These are phyloP conservation scores for Sistotremastrum niveocremeum DNA, from an alignment of 768 basidiomycete genomes.

Conservation along the genomic window DNA sequence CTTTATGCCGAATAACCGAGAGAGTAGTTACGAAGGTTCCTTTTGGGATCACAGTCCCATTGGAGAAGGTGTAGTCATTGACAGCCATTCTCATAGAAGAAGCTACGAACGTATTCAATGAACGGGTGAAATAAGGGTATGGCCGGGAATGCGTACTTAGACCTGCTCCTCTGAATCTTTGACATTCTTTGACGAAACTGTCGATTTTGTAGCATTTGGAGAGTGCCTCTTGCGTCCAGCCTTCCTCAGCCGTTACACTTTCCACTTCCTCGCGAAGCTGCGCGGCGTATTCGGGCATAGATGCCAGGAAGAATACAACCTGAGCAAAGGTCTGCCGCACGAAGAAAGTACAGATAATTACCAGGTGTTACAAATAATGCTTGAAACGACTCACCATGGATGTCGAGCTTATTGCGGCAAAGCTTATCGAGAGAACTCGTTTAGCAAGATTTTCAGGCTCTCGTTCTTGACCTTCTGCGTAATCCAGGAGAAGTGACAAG, in stretches of 20 bases:
- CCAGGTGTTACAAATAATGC: too few relatives aligned
- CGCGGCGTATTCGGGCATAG: slow-evolving; percentile 7
- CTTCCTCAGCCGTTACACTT: slow-evolving; percentile 4
- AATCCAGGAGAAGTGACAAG: slow-evolving; percentile 27
- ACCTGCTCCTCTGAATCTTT: slow-evolving; percentile 17
- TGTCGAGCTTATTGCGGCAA: slow-evolving; percentile 29
- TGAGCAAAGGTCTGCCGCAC: slow-evolving; percentile 7
- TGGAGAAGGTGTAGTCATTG: slow-evolving; percentile 22
- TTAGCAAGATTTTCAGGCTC: slow-evolving; percentile 16
- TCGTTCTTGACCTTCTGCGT: slow-evolving; percentile 12
- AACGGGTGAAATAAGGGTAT: neutral
- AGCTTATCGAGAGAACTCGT: slow-evolving; percentile 24
- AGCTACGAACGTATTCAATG: slow-evolving; percentile 7
- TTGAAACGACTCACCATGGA: slow-evolving; percentile 19
- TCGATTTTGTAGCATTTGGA: slow-evolving; percentile 31
- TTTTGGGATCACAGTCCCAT: slow-evolving; percentile 24
- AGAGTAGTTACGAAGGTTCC: slow-evolving; percentile 14
- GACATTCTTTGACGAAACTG: slow-evolving; percentile 36
- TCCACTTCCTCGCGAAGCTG: slow-evolving; percentile 11
- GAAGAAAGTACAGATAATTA: too few relatives aligned
- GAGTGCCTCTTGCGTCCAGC: slow-evolving; percentile 13
- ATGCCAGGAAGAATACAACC: slow-evolving; percentile 9
- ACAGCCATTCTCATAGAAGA: slow-evolving; percentile 19
- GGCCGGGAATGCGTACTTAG: neutral
- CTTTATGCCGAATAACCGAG: too few relatives aligned